phyloP scores from a whole-genome alignment of 495 filamentous ascomycete species.

The Aspergillus cristatus region DNA sequence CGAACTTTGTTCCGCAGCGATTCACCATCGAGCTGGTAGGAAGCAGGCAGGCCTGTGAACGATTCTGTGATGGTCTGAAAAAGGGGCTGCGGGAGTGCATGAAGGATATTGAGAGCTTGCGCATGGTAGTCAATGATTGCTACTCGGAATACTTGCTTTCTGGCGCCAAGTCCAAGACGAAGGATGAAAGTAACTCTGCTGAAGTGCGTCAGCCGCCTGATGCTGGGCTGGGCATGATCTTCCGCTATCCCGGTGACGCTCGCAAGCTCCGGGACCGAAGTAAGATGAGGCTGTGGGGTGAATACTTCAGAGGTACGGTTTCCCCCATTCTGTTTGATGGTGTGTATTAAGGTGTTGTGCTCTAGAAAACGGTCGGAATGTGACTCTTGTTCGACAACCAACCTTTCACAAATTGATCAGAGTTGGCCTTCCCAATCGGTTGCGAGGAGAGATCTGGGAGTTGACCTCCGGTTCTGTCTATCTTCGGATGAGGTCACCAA shows the following conservation, averaged over 20 bases:
- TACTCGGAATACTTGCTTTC: slow-evolving; percentile 89
- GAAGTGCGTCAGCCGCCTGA: slow-evolving; percentile 65
- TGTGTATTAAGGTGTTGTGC: slow-evolving; percentile 4
- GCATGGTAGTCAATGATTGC: slow-evolving; percentile 66
- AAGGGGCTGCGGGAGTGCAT: slow-evolving; percentile 75
- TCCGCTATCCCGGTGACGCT: slow-evolving; percentile 93
- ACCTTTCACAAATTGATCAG: slow-evolving; percentile 96
- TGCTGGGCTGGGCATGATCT: slow-evolving; percentile 84
- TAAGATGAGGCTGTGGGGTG: slow-evolving; percentile 95
- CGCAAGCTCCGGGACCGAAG: slow-evolving; percentile 88
- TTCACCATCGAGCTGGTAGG: slow-evolving; percentile 86
- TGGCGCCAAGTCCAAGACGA: slow-evolving; percentile 28
- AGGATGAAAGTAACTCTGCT: slow-evolving; percentile 26
- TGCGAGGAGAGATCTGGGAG: slow-evolving; percentile 95
- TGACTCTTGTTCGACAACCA: slow-evolving; percentile 84
- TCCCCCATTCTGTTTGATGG: not conserved
- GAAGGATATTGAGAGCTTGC: slow-evolving; percentile 74
- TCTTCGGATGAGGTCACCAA: slow-evolving; percentile 75
- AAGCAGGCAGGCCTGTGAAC: slow-evolving; percentile 78
- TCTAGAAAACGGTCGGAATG: slow-evolving; percentile 86
- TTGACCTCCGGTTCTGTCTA: slow-evolving; percentile 85
- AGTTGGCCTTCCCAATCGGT: slow-evolving; percentile 86
- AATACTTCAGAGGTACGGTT: slow-evolving; percentile 69
- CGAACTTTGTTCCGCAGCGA: slow-evolving; percentile 56
- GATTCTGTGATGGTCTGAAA: slow-evolving; percentile 94